phyloP scores from a whole-genome alignment of 345 rosid genomes.

The Pugionium dolabratum region DNA sequence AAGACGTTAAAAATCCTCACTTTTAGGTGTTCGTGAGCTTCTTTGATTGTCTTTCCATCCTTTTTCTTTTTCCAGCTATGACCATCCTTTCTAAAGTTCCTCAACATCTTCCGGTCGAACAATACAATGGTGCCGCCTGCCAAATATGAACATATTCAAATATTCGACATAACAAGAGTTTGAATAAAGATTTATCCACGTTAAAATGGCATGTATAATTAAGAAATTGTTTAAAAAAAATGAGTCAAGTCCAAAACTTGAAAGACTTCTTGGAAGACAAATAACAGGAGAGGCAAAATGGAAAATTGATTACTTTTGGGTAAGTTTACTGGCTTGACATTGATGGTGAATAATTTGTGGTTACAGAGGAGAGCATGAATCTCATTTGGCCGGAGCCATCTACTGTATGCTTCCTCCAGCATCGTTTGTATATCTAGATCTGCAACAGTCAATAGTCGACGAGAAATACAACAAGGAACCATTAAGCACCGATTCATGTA shows the following conservation, averaged over 20 bases:
- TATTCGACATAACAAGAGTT: background rate
- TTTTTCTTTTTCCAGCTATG: constrained; percentile 93
- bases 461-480: no score
- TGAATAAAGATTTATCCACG: background rate
- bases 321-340: constrained; percentile 79
- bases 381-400: constrained; percentile 99
- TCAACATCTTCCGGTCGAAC: constrained; percentile 80
- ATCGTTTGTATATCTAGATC: constrained; percentile 70
- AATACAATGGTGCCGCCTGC: constrained; percentile 89
- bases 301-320: constrained; percentile 60
- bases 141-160: constrained; percentile 31
- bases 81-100: constrained; percentile 92
- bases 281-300: background rate
- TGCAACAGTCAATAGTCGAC: constrained; percentile 32
- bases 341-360: constrained; percentile 61
- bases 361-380: constrained; percentile 88
- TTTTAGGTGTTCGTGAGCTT: constrained; percentile 88
- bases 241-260: constrained; percentile 1
- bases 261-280: background rate
- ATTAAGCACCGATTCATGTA: background rate
- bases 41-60: constrained; percentile 86
- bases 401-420: constrained; percentile 66
- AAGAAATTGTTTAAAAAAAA: background rate
- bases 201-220: background rate
- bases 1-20: constrained; percentile 50